Conservation (phyloP, 2,329 filamentous ascomycete species). For the Akanthomyces lecanii region DNA sequence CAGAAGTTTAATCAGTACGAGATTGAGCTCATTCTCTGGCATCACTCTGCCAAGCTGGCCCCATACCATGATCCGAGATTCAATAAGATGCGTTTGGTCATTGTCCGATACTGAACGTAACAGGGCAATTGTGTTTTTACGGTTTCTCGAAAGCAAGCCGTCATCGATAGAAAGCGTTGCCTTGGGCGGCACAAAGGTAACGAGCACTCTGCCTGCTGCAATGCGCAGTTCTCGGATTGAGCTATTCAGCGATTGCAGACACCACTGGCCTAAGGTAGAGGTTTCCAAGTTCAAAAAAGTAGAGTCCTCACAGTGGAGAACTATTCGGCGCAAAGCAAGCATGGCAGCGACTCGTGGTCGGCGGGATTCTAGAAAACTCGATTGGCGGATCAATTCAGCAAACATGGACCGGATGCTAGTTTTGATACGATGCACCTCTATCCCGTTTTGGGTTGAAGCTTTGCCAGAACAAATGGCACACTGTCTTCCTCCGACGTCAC, state of each 20-base stretch:
- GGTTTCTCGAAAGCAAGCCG: slow-evolving; percentile 41
- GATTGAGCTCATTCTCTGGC: slow-evolving; percentile 77
- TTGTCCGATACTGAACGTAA: slow-evolving; percentile 70
- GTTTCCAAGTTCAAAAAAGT: slow-evolving; percentile 62
- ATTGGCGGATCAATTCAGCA: slow-evolving; percentile 40
- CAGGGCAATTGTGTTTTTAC: slow-evolving; percentile 64
- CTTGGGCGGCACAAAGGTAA: slow-evolving; percentile 54
- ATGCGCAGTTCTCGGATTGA: slow-evolving; percentile 81
- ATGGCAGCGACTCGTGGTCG: slow-evolving; percentile 66
- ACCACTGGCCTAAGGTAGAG: slow-evolving; percentile 72
- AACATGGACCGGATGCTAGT: slow-evolving; percentile 43
- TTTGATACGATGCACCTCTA: slow-evolving; percentile 24
- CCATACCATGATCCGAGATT: slow-evolving; percentile 82
- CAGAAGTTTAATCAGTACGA: slow-evolving; percentile 77
- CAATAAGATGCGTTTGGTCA: slow-evolving; percentile 63
- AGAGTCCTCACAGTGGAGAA: slow-evolving; percentile 59
- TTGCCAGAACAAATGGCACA: slow-evolving; percentile 8
- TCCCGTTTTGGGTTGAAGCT: background rate
- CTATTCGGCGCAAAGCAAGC: slow-evolving; percentile 63
- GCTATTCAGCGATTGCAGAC: slow-evolving; percentile 74
- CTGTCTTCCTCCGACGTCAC: background rate
- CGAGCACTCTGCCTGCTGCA: slow-evolving; percentile 66
- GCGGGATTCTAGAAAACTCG: slow-evolving; percentile 50
- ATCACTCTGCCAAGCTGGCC: slow-evolving; percentile 76
- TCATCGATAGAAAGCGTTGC: slow-evolving; percentile 20